These are phyloP conservation scores for Trichoderma polysporum DNA, from an alignment of 2,329 filamentous ascomycete species.

Conservation along the genomic window DNA sequence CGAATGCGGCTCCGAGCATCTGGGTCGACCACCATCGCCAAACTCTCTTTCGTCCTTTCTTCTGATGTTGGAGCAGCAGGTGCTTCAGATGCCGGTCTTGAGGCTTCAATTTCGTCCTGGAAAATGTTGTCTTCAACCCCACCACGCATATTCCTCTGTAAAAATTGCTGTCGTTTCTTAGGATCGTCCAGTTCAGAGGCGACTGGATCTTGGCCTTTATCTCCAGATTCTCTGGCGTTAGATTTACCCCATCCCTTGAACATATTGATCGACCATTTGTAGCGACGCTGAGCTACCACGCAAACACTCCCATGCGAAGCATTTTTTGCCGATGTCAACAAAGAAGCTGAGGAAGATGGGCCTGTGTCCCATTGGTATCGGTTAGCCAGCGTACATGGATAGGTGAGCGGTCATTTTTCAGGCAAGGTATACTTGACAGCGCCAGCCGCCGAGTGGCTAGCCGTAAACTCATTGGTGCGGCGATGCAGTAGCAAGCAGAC, in stretches of 20 bases:
- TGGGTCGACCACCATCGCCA: constrained; percentile 70
- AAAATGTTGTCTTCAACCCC: constrained; percentile 59
- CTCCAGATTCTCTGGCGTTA: constrained; percentile 32
- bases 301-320: constrained; percentile 6
- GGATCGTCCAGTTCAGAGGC: constrained; percentile 43
- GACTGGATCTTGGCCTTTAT: constrained; percentile 27
- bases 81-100: constrained; percentile 21
- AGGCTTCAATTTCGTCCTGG: constrained; percentile 55
- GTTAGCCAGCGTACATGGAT: constrained; percentile 9
- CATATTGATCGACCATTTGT: constrained; percentile 44
- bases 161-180: constrained; percentile 43
- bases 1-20: constrained; percentile 67
- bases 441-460: constrained; percentile 62
- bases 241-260: constrained; percentile 40
- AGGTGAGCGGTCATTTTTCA: background rate
- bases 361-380: background rate
- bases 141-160: constrained; percentile 41
- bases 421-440: constrained; percentile 51
- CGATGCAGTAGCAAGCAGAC: constrained; percentile 20
- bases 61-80: constrained; percentile 35
- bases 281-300: constrained; percentile 37
- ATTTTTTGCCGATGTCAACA: background rate
- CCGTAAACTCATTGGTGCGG: constrained; percentile 60
- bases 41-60: constrained; percentile 47
- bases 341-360: constrained; percentile 5